Evolutionary conservation across 164 flowering plant species (phyloP).

Genomic region (Nymphaea colorata): DNA sequence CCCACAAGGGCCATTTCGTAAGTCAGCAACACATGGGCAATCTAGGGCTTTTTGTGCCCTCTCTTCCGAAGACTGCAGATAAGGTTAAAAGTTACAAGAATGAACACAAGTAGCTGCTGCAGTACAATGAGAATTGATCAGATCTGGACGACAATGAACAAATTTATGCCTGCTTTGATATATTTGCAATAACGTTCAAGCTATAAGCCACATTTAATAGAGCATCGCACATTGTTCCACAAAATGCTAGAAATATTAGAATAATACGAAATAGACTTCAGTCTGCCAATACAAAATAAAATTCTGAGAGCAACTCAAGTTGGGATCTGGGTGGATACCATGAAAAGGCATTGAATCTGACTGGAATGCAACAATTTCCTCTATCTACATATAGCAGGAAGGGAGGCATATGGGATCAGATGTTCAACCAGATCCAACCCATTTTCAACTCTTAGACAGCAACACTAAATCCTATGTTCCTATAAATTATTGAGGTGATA

Average conservation of each 20-base stretch:
- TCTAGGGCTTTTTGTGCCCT: slow-evolving; percentile 76
- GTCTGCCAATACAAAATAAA: no score
- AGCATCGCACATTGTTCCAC: background rate
- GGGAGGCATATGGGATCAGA: background rate
- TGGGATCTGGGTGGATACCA: no score
- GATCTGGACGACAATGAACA: background rate
- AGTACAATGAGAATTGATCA: background rate
- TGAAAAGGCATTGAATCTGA: background rate
- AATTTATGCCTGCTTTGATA: no score
- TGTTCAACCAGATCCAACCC: background rate
- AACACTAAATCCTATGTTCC: background rate
- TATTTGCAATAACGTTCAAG: background rate
- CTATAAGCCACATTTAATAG: no score
- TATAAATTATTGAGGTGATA: background rate
- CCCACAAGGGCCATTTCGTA: slow-evolving; percentile 81
- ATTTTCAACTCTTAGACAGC: background rate
- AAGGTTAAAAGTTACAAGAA: background rate
- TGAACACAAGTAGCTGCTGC: background rate
- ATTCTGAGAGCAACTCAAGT: no score
- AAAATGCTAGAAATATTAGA: background rate
- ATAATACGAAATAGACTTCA: background rate
- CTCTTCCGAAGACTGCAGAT: slow-evolving; percentile 59
- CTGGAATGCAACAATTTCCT: background rate
- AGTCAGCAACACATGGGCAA: slow-evolving; percentile 84
- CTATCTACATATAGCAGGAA: background rate